Conservation (phyloP, 495 filamentous ascomycete genomes). For the Astrothelium subdiscretum region DNA sequence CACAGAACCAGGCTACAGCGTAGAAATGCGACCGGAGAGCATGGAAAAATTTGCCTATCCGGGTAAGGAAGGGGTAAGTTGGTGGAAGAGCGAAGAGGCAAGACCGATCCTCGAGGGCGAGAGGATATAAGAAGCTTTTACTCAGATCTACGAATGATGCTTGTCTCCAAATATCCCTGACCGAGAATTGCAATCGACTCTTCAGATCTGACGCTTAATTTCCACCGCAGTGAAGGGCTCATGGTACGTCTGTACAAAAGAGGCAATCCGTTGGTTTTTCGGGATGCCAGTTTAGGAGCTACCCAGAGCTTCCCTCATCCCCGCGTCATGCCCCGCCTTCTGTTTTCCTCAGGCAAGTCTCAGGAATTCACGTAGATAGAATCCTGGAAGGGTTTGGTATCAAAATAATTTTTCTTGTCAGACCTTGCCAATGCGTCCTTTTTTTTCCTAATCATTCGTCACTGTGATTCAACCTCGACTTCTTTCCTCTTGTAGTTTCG, state of each 20-base stretch:
- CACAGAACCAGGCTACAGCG: conserved; percentile 69
- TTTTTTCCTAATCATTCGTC: not conserved
- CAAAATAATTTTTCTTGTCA: no score
- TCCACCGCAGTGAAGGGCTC: not conserved
- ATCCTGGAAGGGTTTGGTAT: no score
- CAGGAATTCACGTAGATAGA: not conserved
- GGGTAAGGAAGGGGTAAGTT: conserved; percentile 62
- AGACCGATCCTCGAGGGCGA: conserved; percentile 28
- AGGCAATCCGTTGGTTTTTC: not conserved
- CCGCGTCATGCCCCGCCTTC: not conserved
- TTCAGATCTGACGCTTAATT: not conserved
- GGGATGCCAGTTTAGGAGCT: not conserved
- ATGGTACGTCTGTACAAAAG: not conserved
- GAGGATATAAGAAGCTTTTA: conserved; percentile 17
- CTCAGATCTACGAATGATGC: not conserved
- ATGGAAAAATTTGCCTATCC: conserved; percentile 71
- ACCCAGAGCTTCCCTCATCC: not conserved
- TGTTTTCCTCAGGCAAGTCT: not conserved
- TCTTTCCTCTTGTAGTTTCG: no score
- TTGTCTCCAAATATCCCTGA: not conserved
- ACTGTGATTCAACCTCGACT: no score
- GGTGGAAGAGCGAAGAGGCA: conserved; percentile 50
- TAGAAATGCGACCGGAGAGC: conserved; percentile 84
- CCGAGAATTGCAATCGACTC: not conserved
- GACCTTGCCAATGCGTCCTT: no score